These are phyloP conservation scores for Arbutus unedo DNA, from an alignment of 148 eudicot genomes.

Conservation along the genomic window DNA sequence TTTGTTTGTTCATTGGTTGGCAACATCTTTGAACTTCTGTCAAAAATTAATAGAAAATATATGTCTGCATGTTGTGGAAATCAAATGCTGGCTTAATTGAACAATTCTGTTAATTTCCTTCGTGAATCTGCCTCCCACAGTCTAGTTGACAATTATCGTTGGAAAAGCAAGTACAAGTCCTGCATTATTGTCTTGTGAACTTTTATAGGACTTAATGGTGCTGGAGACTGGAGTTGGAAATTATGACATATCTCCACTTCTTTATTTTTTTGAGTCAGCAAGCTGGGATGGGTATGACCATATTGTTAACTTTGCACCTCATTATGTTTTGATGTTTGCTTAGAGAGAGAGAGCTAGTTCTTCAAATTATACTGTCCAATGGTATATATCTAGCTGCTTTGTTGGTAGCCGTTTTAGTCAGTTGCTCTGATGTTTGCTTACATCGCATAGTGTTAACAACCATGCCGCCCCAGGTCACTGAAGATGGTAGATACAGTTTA, in stretches of 20 bases:
- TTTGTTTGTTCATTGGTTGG: neutral
- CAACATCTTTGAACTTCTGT: neutral
- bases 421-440: neutral
- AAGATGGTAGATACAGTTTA: slow-evolving; percentile 83
- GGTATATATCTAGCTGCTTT: neutral
- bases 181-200: neutral
- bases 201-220: neutral
- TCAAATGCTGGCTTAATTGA: neutral
- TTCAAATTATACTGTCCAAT: neutral
- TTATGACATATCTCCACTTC: neutral
- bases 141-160: neutral
- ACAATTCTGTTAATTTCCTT: neutral
- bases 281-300: neutral
- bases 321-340: neutral
- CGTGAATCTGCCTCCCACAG: neutral
- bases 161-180: neutral
- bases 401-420: neutral
- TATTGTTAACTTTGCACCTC: neutral
- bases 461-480: slow-evolving; percentile 54
- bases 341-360: neutral
- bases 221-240: neutral
- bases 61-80: neutral
- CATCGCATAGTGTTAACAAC: neutral
- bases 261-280: neutral
- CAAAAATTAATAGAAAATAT: neutral